A percentile compares a stretch with the other conserved stretches of the same genome.
phyloP scores from a whole-genome alignment of 176 grass and related monocot species.

The Rhynchospora breviuscula region DNA sequence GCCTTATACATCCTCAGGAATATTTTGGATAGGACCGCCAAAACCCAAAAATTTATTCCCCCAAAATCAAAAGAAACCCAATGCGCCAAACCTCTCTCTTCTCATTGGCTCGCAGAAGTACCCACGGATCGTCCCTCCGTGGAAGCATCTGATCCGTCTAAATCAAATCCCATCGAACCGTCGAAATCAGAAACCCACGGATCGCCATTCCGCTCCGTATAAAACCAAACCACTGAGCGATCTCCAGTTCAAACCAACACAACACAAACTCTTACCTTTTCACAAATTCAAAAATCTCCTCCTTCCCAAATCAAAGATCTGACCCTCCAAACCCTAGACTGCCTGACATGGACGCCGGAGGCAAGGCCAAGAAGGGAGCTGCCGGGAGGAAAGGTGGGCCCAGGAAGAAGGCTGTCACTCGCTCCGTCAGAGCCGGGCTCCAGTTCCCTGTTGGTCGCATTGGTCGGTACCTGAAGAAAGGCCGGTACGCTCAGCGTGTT shows the following conservation, averaged over 20 bases:
- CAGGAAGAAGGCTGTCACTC: constrained; percentile 26
- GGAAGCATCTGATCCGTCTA: not conserved
- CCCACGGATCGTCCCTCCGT: not conserved
- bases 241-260: not conserved
- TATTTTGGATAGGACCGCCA: not conserved
- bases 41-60: not conserved
- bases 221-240: not conserved
- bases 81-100: not conserved
- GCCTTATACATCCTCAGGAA: no score
- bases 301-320: not conserved
- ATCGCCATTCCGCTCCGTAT: not conserved
- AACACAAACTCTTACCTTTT: not conserved
- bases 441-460: constrained; percentile 40
- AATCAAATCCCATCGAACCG: not conserved
- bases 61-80: constrained; percentile 1
- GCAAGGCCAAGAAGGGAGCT: constrained; percentile 23
- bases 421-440: constrained; percentile 17
- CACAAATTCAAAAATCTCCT: not conserved
- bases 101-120: not conserved
- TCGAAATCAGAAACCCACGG: not conserved
- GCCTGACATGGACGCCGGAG: constrained; percentile 21
- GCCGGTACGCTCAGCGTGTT: constrained; percentile 17
- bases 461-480: constrained; percentile 3
- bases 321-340: not conserved
- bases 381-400: constrained; percentile 27